Base-by-base conservation (phyloP, 2,329 filamentous ascomycete species). In the Pochonia chlamydosporia region DNA sequence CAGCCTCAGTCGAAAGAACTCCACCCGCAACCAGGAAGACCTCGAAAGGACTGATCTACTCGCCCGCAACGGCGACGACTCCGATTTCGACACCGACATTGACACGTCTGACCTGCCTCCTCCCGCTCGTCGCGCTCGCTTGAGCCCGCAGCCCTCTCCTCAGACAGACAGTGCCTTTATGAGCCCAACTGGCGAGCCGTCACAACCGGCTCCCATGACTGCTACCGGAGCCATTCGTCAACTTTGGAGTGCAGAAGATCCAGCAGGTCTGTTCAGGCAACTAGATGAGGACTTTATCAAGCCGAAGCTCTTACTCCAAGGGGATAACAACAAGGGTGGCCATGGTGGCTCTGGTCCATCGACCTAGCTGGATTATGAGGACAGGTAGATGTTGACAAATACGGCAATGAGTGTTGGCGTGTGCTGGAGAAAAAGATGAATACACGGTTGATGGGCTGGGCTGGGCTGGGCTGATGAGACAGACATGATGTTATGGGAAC, bases 261-360 rank as follows among this genome's bases (percentile, higher is more conserved):
- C 95, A 39, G 87, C 88, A 9, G 89, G 87, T 40, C 81, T 95
- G 69, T 95, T 99, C 66, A 84, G 84, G 56, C 91, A 96, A 68
- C 72, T 99, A 50, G 93, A 99, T 64, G 93, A 99, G 66, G 89
- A 91, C 51, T 96, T 90, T 64, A 91, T 97, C 67, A 97, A 97
- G 73, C 92, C 92, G 16, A 88, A 85, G 62, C 69, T 97, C 47
- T 67, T 97, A 54, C 76, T 97, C 18, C 91, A 96, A 67, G 86
- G 85, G 40, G 74, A 74, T 21, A 50, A 50, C 8, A 48, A 55
- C 5, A 54, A 56, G 23, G 51, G 55, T 3, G 55, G 59, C n/a
- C 61, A 63, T 5, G 56, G 53, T 14, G 56, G 59, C 3, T 56
- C 30, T 23, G 57, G 39, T 54, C 58, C 20, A 54, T 13, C 40